Percentiles rank a stretch among this genome's conserved stretches.
These are phyloP conservation scores for Termitomyces sp. DNA, from an alignment of 768 basidiomycete species.

Conservation along the genomic window DNA sequence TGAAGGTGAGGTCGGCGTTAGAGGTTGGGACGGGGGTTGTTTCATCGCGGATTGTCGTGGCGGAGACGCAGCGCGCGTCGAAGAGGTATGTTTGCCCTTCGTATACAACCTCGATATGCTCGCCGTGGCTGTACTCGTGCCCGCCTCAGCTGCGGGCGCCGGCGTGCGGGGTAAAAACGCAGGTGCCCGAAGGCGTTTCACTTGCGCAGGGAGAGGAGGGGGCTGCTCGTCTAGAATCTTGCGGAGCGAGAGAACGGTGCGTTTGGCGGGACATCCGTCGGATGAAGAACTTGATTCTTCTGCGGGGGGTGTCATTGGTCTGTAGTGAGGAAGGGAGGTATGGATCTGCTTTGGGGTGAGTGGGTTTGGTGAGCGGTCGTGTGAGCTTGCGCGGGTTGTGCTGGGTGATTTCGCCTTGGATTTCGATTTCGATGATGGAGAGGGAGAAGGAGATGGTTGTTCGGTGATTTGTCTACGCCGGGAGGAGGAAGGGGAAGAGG, in stretches of 20 bases:
- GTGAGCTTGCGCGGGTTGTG: conserved; percentile 4
- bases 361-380: conserved; percentile 17
- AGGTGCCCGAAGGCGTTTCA: conserved; percentile 23
- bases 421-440: conserved; percentile 5
- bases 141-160: conserved; percentile 44
- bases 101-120: conserved; percentile 77
- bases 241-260: conserved; percentile 61
- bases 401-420: conserved; percentile 13
- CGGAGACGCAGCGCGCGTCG: conserved; percentile 60
- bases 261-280: conserved; percentile 54
- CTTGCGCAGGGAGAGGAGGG: conserved; percentile 17
- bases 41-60: conserved; percentile 47
- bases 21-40: not conserved
- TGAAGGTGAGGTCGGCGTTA: no score
- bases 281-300: conserved; percentile 53
- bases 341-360: conserved; percentile 24
- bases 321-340: conserved; percentile 19
- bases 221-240: conserved; percentile 65
- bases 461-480: conserved; percentile 12
- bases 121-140: conserved; percentile 75
- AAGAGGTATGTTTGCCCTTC: conserved; percentile 51
- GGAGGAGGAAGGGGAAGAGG: conserved; percentile 25
- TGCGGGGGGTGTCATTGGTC: conserved; percentile 52
- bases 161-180: conserved; percentile 49
- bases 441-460: conserved; percentile 12